phyloP scores from a whole-genome alignment of 371 early-diverging fungal genomes.

The Quaeritorhiza haematococci region DNA sequence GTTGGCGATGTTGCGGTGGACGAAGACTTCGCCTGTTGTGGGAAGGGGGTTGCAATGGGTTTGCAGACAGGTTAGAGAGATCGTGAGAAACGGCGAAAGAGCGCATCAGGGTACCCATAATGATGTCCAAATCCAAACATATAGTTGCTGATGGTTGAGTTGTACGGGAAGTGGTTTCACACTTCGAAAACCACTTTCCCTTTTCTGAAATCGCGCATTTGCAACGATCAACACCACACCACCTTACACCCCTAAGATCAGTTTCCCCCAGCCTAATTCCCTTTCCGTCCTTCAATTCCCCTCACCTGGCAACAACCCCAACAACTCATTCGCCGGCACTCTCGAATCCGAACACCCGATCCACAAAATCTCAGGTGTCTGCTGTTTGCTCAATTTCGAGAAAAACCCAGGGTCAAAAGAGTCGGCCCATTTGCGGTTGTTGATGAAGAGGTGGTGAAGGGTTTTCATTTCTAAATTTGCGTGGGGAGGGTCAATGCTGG shows the following conservation, averaged over 20 bases:
- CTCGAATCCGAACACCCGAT: slow-evolving; percentile 81
- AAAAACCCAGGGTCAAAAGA: slow-evolving; percentile 50
- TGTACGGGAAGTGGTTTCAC: too few species aligned
- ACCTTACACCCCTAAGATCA: slow-evolving; percentile 12
- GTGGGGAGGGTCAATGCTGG: too few species aligned
- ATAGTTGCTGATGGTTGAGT: too few species aligned
- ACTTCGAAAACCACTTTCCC: too few species aligned
- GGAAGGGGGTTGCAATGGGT: slow-evolving; percentile 29
- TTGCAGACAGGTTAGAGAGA: slow-evolving; percentile 3
- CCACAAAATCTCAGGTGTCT: slow-evolving; percentile 86
- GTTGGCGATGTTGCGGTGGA: slow-evolving; percentile 95
- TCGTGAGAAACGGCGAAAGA: slow-evolving; percentile 1
- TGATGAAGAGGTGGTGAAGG: slow-evolving; percentile 18
- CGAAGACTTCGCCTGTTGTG: slow-evolving; percentile 94
- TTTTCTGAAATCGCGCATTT: too few species aligned
- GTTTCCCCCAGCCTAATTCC: not conserved
- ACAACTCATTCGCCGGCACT: slow-evolving; percentile 61
- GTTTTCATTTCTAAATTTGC: too few species aligned
- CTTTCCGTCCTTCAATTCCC: not conserved
- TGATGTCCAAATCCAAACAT: not conserved
- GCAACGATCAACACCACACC: slow-evolving; percentile 25
- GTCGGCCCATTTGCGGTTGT: slow-evolving; percentile 55
- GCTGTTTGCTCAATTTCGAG: slow-evolving; percentile 55
- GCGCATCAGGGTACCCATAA: not conserved
- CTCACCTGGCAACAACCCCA: not conserved